Evolutionary conservation across 2,329 filamentous ascomycete genomes (phyloP), one percentile per base, ranked within the genome.

Genomic region (Aspergillus costaricaensis): DNA sequence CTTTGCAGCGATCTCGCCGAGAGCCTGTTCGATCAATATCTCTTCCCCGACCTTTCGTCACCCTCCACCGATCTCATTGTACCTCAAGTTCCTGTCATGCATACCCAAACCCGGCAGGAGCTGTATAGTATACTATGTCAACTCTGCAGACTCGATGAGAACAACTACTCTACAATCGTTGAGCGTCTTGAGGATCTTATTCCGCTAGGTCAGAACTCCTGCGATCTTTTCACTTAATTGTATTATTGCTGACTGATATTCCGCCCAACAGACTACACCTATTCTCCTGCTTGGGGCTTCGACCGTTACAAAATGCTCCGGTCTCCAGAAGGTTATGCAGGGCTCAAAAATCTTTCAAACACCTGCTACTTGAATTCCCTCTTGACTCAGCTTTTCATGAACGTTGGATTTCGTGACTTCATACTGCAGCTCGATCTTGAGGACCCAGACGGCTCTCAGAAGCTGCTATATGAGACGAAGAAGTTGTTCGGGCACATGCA

Each of bases 361-460:
- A 98, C 96, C 0, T 99, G 95, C 77, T 99, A 99, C 73, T 85
- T 98, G 72, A 99, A 99, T 74, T 98, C 95, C 0, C 81, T 99
- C 0, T 84, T 98, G 62, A 94, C 92, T 0, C 95, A 99, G 72
- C 85, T 99, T 0, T 99, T 94, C 80, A 98, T 97, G 92, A 98
- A 99, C 72, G 79, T 91, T 15, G 84, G 87, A 6, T 98, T 99
- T 70, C 88, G 95, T 17, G 83, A 86, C 15, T 96, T 98, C 74
- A 90, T 99, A 67, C 82, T 98, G 62, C 76, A 81, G 59, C 81
- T 85, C n/a, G 76, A 81, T 8, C 79, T 91, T 23, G 74, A 80
- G 14, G 85, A 89, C 62, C 76, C 79, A 0, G 75, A 79, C 12
- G 76, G 79, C 3, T 81, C 83, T 30, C 90, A 95, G 68, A 83